Evolutionary conservation across 1,284 basidiomycete species (phyloP).

Genomic region (Microbotryum saponariae): DNA sequence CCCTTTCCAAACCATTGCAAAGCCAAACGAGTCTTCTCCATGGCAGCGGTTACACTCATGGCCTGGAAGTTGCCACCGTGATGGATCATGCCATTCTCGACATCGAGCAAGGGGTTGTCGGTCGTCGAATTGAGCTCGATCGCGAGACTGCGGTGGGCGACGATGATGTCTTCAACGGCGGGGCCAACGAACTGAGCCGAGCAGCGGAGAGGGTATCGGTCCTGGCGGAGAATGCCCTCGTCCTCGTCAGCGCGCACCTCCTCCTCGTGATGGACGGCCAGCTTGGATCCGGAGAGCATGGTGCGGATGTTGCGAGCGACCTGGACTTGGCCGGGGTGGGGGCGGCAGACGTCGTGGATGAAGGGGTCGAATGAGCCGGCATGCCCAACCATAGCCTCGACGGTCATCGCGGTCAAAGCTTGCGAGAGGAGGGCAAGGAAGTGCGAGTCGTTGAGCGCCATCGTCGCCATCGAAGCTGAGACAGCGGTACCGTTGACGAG

Average conservation of each 20-base stretch:
- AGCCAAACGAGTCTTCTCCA: constrained; percentile 77
- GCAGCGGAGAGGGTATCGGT: constrained; percentile 69
- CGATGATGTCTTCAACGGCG: constrained; percentile 69
- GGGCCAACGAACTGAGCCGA: constrained; percentile 71
- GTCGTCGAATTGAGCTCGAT: constrained; percentile 83
- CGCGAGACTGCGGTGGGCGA: constrained; percentile 56
- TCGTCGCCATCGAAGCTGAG: constrained; percentile 48
- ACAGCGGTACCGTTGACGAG: constrained; percentile 75
- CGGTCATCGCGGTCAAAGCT: constrained; percentile 73
- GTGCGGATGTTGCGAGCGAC: constrained; percentile 58
- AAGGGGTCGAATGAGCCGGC: constrained; percentile 69
- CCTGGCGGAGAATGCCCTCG: constrained; percentile 60
- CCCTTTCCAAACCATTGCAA: constrained; percentile 75
- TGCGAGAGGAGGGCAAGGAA: constrained; percentile 64
- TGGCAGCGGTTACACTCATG: constrained; percentile 74
- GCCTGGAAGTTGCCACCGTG: constrained; percentile 69
- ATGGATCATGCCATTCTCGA: constrained; percentile 58
- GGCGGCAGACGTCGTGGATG: constrained; percentile 66
- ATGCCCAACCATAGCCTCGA: constrained; percentile 62
- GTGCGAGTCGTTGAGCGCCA: constrained; percentile 61
- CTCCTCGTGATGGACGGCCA: constrained; percentile 57
- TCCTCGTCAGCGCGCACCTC: constrained; percentile 62
- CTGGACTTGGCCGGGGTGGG: constrained; percentile 81
- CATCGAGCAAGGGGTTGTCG: constrained; percentile 66
- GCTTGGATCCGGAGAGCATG: constrained; percentile 56